These are phyloP conservation scores for Fraxinus cuspidata DNA, from an alignment of 257 asterid genomes.

Conservation along the genomic window DNA sequence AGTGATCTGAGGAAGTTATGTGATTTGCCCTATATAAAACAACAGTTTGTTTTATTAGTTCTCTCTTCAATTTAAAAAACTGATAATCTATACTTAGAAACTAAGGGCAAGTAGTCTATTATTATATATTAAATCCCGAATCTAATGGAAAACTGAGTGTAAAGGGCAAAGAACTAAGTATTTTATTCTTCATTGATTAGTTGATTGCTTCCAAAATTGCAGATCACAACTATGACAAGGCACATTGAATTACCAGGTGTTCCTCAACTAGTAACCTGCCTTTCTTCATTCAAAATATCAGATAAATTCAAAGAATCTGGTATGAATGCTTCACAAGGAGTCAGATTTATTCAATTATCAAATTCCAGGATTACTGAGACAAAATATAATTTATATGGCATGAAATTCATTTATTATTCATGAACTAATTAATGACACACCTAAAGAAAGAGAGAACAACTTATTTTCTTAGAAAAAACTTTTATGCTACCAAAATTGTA, in stretches of 20 bases:
- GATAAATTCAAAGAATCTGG: background rate
- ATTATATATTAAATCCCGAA: background rate
- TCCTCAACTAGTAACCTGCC: background rate
- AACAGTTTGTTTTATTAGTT: too few species aligned
- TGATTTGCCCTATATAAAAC: too few species aligned
- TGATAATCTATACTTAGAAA: background rate
- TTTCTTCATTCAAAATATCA: background rate
- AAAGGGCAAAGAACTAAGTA: background rate
- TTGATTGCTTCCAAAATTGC: background rate
- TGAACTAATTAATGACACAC: background rate
- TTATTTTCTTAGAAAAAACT: background rate
- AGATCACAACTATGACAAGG: background rate
- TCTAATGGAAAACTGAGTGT: background rate
- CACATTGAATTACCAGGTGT: background rate
- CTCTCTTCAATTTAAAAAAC: too few species aligned
- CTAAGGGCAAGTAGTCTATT: background rate
- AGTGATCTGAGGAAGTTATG: too few species aligned
- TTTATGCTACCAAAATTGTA: background rate
- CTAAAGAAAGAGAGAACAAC: background rate
- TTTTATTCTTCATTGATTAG: background rate
- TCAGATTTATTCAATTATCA: background rate
- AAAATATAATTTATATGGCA: background rate
- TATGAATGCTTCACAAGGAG: background rate
- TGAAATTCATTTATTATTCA: background rate
- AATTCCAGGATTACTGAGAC: background rate